A percentile compares a stretch with the other conserved stretches of the same genome.
These are phyloP conservation scores for Apiospora arundinis DNA, from an alignment of 2,329 filamentous ascomycete genomes.

Conservation along the genomic window DNA sequence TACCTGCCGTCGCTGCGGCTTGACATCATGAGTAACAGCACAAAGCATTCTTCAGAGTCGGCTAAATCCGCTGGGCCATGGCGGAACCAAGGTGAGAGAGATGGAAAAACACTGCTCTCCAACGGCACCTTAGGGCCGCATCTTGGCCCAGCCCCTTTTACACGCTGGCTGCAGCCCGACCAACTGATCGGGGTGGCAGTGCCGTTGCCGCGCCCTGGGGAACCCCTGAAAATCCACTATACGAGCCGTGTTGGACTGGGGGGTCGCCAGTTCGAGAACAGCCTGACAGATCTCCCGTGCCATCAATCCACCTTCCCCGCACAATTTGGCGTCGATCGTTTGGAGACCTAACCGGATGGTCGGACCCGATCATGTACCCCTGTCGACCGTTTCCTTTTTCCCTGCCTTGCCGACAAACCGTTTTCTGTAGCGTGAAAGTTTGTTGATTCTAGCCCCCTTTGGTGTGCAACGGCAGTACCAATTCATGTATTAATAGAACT, in stretches of 20 bases:
- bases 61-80: neutral
- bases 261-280: neutral
- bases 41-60: neutral
- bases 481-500: neutral
- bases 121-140: neutral
- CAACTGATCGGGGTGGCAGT: neutral
- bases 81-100: neutral
- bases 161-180: neutral
- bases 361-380: neutral
- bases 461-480: no score
- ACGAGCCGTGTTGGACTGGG: neutral
- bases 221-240: neutral
- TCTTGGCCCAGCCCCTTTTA: neutral
- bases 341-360: neutral
- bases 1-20: neutral
- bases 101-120: neutral
- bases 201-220: neutral
- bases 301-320: neutral
- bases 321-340: neutral
- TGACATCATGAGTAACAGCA: neutral
- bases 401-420: neutral
- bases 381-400: neutral
- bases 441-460: no score
- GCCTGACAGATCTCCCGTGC: constrained; percentile 12
- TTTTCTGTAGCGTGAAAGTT: neutral